Base-by-base conservation (phyloP, 129 eudicot species). In the Flaveria bidentis region DNA sequence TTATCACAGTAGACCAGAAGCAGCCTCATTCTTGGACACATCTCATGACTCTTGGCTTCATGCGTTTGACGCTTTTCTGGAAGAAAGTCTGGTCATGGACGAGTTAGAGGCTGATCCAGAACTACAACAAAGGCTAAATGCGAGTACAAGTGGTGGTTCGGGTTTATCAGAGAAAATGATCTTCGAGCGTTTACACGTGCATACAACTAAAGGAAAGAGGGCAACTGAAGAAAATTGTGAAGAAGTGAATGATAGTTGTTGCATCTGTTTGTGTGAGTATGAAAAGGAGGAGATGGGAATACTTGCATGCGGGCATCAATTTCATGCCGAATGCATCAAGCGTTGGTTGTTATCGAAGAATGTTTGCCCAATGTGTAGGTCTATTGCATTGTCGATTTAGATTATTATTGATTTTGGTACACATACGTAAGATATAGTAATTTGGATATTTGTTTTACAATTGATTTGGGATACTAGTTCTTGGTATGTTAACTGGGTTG, bases 291-390 rank as follows among this genome's bases (percentile, higher is more conserved):
- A 28, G 20, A 64, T 64, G 20, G 69, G 69, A 14, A 33, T 10
- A 64, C 22, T 63, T 0, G 22, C 0, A 30, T 63, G 69, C 16
- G 69, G 20, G 46, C 69, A 64, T 64, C 5, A n/a, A 9, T 64
- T 14, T 63, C 46, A 63, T 63, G 69, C 13, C 23, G 69, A 6
- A 14, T 64, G 69, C 22, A 64, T 64, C 44, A 64, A 15, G 69
- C 46, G 13, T 30, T 64, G 47, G 69, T 16, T 64, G 13, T 30
- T 64, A n/a, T 64, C 22, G 0, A 64, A 64, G 47, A 64, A 64
- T 64, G 69, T 36, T 64, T 64, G 69, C 46, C 68, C 42, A 4
- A 63, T 63, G 22, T 62, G 68, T 63, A 63, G 68, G 46, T 15
- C 47, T 64, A 64, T 25, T 64, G 47, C 45, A 30, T 33, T 47